These are phyloP conservation scores for Saturnispora silvae DNA, from an alignment of 805 yeast species.

Conservation along the genomic window DNA sequence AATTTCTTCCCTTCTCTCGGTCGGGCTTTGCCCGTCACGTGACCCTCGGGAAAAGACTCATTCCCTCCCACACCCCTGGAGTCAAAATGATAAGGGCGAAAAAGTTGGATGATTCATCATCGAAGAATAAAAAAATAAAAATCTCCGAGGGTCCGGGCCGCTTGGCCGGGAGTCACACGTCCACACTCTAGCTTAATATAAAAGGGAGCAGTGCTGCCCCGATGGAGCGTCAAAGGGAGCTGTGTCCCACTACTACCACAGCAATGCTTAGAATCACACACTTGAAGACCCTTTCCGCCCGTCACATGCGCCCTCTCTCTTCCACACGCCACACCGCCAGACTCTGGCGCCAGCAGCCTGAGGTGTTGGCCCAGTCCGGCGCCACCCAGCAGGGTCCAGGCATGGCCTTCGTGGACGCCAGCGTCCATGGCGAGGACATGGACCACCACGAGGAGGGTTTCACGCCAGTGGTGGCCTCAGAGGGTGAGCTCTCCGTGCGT, in stretches of 20 bases:
- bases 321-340: slow-evolving; percentile 8
- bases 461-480: slow-evolving; percentile 25
- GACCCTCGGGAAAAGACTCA: no score
- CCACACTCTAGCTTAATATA: no score
- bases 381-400: slow-evolving; percentile 21
- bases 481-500: slow-evolving; percentile 19
- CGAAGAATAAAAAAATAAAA: no score
- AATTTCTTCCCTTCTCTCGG: no score
- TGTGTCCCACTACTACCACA: no score
- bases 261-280: slow-evolving; percentile 17
- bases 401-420: slow-evolving; percentile 22
- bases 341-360: slow-evolving; percentile 12
- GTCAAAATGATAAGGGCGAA: no score
- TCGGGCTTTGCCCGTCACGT: no score
- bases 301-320: slow-evolving; percentile 15
- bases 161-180: not conserved
- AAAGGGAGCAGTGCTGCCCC: no score
- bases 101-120: no score
- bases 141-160: not conserved
- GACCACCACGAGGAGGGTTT: slow-evolving; percentile 16
- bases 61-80: no score
- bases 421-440: slow-evolving; percentile 3
- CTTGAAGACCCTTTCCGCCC: slow-evolving; percentile 20
- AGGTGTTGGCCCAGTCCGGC: slow-evolving; percentile 25
- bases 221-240: no score